These are phyloP conservation scores for Rasamsonia emersonii DNA, from an alignment of 2,329 filamentous ascomycete species.

Conservation along the genomic window DNA sequence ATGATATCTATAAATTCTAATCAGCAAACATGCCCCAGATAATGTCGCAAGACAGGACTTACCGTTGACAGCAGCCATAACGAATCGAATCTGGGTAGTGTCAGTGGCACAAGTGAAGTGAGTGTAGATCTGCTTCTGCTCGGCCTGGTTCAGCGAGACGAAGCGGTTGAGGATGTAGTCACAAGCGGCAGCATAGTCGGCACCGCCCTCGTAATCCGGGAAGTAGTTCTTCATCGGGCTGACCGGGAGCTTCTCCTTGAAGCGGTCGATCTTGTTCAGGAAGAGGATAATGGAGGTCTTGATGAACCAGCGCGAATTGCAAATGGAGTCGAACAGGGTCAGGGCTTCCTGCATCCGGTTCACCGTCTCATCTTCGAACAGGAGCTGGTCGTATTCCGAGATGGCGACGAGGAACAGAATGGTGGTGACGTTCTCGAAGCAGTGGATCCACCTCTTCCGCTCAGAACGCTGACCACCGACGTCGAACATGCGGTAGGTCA, in stretches of 20 bases:
- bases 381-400: constrained; percentile 90
- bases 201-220: constrained; percentile 76
- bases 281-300: constrained; percentile 66
- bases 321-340: constrained; percentile 63
- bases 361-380: constrained; percentile 93
- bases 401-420: constrained; percentile 96
- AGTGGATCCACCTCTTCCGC: constrained; percentile 99
- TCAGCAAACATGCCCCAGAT: constrained; percentile 4
- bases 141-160: constrained; percentile 95
- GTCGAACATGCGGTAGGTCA: constrained; percentile 96
- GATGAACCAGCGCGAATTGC: constrained; percentile 64
- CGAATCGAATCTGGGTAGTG: constrained; percentile 97
- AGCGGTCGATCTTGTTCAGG: constrained; percentile 67
- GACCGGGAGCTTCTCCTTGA: constrained; percentile 66
- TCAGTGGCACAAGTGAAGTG: constrained; percentile 99
- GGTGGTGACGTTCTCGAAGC: constrained; percentile 95
- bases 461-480: constrained; percentile 93
- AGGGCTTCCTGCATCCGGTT: constrained; percentile 68
- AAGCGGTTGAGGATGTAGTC: constrained; percentile 99
- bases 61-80: constrained; percentile 99
- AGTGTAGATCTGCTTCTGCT: constrained; percentile 99
- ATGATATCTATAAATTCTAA: constrained; percentile 69
- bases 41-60: constrained; percentile 27
- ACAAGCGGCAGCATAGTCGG: constrained; percentile 91
- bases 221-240: constrained; percentile 71